Conservation (phyloP, 2,329 filamentous ascomycete genomes). For the Westerdykella ornata region DNA sequence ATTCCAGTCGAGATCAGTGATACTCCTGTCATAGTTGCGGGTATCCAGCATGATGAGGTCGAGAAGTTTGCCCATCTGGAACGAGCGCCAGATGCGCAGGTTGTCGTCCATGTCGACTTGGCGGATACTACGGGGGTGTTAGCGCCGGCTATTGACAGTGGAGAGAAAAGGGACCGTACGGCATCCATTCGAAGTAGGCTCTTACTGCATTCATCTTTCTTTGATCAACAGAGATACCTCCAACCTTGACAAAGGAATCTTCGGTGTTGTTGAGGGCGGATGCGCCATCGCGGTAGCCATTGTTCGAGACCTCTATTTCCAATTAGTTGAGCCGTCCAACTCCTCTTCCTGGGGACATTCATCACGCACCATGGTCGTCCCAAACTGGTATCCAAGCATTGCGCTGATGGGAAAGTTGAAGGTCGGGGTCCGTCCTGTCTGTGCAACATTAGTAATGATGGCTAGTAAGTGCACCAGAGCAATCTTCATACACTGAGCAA, state of each 20-base stretch:
- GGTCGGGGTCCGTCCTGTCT: constrained; percentile 56
- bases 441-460: neutral
- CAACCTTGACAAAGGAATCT: constrained; percentile 54
- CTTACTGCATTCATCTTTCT: constrained; percentile 67
- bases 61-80: constrained; percentile 37
- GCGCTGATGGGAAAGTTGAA: constrained; percentile 49
- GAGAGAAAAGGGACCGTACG: neutral
- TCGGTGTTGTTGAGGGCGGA: constrained; percentile 60
- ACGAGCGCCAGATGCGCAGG: constrained; percentile 38
- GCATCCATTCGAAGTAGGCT: constrained; percentile 54
- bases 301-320: constrained; percentile 52
- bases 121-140: constrained; percentile 39
- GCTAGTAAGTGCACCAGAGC: neutral
- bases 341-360: neutral
- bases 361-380: constrained; percentile 41
- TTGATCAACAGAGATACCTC: constrained; percentile 59
- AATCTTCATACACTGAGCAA: constrained; percentile 38
- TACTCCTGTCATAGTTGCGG: constrained; percentile 29
- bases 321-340: constrained; percentile 1
- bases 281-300: constrained; percentile 58
- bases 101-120: constrained; percentile 43
- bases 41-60: constrained; percentile 42
- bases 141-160: constrained; percentile 13
- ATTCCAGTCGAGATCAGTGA: constrained; percentile 45
- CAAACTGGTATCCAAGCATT: constrained; percentile 60